Base-by-base conservation (phyloP, 192 early-diverging fungal genomes). In the Coemansia sp. region DNA sequence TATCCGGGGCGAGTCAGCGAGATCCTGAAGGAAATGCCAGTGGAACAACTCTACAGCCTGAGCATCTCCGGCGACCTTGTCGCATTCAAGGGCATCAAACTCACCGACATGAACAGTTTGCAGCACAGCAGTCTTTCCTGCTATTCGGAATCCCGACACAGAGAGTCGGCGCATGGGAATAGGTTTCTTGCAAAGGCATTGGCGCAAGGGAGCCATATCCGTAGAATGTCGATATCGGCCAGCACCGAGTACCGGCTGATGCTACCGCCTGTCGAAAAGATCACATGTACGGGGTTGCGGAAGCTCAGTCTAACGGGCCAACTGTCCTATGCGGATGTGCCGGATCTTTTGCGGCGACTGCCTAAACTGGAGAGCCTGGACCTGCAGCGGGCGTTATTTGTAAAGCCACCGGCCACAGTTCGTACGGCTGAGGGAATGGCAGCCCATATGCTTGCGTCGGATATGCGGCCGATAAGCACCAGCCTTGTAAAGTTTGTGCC, bases 1-100 rank as follows among this genome's bases (percentile, higher is more conserved):
- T 78, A 78, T 28, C 75, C 75, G 9, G 65, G 75, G 2, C 61
- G 75, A 15, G 40, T 78, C 0, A 31, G 44, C 23, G 69, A 78
- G 27, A 72, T 78, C 48, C 69, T 78, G 7, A 55, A 55, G 30
- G 38, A 61, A 27, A 44, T 78, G 1, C 69, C 75, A 0, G 38
- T 57, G 0, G 65, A 8, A 9, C 69, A 78, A 59, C 53, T 78
- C 8, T 40, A 57, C 37, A 61, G 44, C 0, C 57, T 78, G 50
- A 37, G 45, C 2, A 65, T 78, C 15, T 61, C 75, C 13, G 75
- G 65, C 34, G 59, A 78, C 50, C 53, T 78, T 23, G 60, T 65
- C 7, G 58, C 55, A 5, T 78, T 57, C 54, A 78, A 78, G 65
- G 70, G 70, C 33, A 19, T 78, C 29, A 45, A 65, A 11, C 57